Base-by-base conservation (phyloP, 1,284 basidiomycete species). In the Ustilago trichophora region DNA sequence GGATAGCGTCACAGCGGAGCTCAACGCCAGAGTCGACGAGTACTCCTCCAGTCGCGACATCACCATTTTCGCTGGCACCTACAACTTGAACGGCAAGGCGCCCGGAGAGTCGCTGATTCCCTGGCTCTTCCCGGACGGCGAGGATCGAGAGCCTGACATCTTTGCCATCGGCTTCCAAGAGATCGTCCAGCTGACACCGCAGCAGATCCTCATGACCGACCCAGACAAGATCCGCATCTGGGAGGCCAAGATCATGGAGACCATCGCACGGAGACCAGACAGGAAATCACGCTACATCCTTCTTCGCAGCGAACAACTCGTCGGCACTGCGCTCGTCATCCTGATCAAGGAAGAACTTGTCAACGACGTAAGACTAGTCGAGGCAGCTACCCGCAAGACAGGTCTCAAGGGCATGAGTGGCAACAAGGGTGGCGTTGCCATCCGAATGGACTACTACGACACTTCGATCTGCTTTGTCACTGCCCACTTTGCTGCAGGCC, bases 331-430 rank as follows among this genome's bases (percentile, higher is more conserved):
- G 3, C 84, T 98, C 44, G 85, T 98, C 46, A 85, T 98, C 4
- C 84, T 97, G 27, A 90, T 93, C 43, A 91, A 91, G 82, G 84
- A 87, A 15, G 87, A 88, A 42, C 79, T 98, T 37, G 88, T 90
- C 2, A 84, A 87, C 18, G 86, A 90, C 27, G 91, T 98, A 45
- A 87, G 92, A 38, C 90, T 91, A 58, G 92, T 98, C 8, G 96
- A 98, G 83, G 93, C 89, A 3, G 86, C 93, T 5, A 90, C 90
- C 25, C 89, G 92, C 73, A 99, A 98, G 91, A 98, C 96, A 4
- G 96, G 96, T 18, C 85, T 98, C 32, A 88, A 92, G 52, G 96
- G 96, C 13, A 93, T 98, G 87, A 93, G 92, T 6, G 96, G 96
- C 19, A 99, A 98, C 83, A 99, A 84, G 67, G 83, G 83, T n/a